Evolutionary conservation across 768 basidiomycete genomes (phyloP), one percentile per base, ranked within the genome.

Genomic region (Boletus pseudopeckii): DNA sequence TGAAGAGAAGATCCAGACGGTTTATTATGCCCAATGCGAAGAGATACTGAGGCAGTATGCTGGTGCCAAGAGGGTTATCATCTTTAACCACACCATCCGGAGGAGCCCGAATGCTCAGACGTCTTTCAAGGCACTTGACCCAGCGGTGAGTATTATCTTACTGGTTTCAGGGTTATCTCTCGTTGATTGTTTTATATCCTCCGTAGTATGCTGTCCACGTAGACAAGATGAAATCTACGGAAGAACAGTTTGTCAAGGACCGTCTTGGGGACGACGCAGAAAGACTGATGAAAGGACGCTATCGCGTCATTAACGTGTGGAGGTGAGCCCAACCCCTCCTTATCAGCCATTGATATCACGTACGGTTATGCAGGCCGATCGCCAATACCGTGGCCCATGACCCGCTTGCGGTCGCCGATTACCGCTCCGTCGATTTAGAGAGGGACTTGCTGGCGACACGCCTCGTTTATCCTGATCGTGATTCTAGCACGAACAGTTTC

Each of bases 251-350:
- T 8, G 5, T 53, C 44, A 55, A 28, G 47, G 30, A 66, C 5
- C 71, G 73, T 38, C 66, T 72, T 15, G 66, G 64, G 10, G 72
- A 65, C 20, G 75, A 77, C 5, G 77, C 73, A 2, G 72, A 74
- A 44, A 69, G 71, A n/a, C 64, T 78, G 14, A 65, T 76, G 50
- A 65, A 71, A 53, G 65, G 66, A 2, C 71, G 75, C 26, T 64
- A 68, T 36, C 75, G 69, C 48, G 71, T 77, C 55, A 74, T 77
- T 58, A 77, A 77, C 56, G 68, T 75, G 43, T 77, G 75, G 76
- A 72, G 75, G 53, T 64, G 18, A 37, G 54, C 7, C 9, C 13
- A 7, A 11, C 3, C 2, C 40, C 18, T 7, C 4, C 3, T 18
- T 28, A 11, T 36, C 18, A 3, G 9, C 0, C 11, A 11, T 9